Conservation (phyloP, 2,329 filamentous ascomycete species). For the Trematosphaeria pertusa region DNA sequence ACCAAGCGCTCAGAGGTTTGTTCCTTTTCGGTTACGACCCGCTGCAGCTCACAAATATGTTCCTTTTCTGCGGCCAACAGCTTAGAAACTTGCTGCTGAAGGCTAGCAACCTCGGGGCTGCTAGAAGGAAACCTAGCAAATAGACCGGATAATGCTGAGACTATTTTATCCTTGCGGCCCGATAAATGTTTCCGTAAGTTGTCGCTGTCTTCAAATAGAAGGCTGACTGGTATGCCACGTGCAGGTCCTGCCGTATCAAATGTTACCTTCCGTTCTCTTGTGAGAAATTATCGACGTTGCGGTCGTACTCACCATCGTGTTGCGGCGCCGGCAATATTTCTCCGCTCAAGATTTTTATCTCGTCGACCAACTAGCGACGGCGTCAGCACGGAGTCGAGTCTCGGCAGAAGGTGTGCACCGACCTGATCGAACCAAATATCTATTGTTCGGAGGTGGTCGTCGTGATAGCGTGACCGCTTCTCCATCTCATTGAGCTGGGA, state of each 20-base stretch:
- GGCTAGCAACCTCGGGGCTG: constrained; percentile 71
- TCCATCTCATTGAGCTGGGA: constrained; percentile 79
- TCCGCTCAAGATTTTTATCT: constrained; percentile 53
- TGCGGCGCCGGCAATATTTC: constrained; percentile 36
- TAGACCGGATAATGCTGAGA: constrained; percentile 73
- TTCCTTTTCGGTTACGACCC: constrained; percentile 78
- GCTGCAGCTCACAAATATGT: constrained; percentile 76
- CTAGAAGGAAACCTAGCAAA: constrained; percentile 60
- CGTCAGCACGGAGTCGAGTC: constrained; percentile 31
- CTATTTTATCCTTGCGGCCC: constrained; percentile 77
- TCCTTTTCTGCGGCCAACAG: constrained; percentile 84
- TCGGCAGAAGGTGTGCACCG: constrained; percentile 42
- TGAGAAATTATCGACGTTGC: constrained; percentile 1
- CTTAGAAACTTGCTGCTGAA: constrained; percentile 77
- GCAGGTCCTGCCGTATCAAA: constrained; percentile 32
- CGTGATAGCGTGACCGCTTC: constrained; percentile 80
- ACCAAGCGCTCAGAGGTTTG: constrained; percentile 86
- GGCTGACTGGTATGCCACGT: constrained; percentile 57
- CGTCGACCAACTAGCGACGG: constrained; percentile 54
- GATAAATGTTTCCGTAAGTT: constrained; percentile 81
- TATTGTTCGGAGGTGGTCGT: constrained; percentile 89
- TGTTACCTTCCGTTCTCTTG: constrained; percentile 1
- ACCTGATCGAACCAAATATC: constrained; percentile 97
- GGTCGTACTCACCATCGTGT: constrained; percentile 21
- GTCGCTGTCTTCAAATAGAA: constrained; percentile 63